phyloP scores from a whole-genome alignment of 2,329 filamentous ascomycete species.

The Corniculantispora saksenae region DNA sequence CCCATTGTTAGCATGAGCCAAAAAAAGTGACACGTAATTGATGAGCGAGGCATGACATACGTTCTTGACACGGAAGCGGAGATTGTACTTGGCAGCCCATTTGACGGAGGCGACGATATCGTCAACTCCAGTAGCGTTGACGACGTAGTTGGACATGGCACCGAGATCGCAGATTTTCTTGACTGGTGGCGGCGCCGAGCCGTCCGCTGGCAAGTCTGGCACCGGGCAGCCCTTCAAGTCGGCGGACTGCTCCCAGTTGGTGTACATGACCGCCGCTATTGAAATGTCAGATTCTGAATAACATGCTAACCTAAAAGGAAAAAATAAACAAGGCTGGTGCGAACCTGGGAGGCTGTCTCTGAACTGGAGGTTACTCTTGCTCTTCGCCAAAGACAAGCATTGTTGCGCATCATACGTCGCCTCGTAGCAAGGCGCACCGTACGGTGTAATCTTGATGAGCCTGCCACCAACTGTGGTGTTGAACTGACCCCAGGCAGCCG shows the following conservation, averaged over 20 bases:
- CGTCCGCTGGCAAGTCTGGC: neutral
- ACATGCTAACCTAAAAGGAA: too few species aligned
- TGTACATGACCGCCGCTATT: slow-evolving; percentile 8
- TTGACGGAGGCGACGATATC: slow-evolving; percentile 2
- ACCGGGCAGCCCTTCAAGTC: slow-evolving; percentile 9
- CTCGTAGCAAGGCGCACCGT: slow-evolving; percentile 10
- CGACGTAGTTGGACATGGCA: slow-evolving; percentile 10
- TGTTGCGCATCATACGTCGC: slow-evolving; percentile 9
- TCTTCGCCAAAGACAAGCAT: slow-evolving; percentile 1
- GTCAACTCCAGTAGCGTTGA: slow-evolving; percentile 10
- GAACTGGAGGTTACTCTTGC: neutral
- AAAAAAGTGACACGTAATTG: neutral
- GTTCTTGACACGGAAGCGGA: slow-evolving; percentile 16
- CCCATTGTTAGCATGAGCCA: neutral
- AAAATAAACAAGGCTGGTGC: neutral
- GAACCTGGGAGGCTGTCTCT: neutral
- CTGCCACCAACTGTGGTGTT: slow-evolving; percentile 1
- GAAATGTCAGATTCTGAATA: neutral
- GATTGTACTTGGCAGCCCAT: slow-evolving; percentile 9
- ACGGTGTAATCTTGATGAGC: slow-evolving; percentile 4
- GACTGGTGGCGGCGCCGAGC: slow-evolving; percentile 5
- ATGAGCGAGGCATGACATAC: neutral
- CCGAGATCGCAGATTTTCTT: neutral
- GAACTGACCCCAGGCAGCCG: neutral
- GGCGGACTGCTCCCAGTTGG: neutral